Percentiles rank a stretch among this genome's conserved stretches.
Evolutionary conservation across 208 protist genomes (phyloP).

Genomic region (Leishmania aethiopica): DNA sequence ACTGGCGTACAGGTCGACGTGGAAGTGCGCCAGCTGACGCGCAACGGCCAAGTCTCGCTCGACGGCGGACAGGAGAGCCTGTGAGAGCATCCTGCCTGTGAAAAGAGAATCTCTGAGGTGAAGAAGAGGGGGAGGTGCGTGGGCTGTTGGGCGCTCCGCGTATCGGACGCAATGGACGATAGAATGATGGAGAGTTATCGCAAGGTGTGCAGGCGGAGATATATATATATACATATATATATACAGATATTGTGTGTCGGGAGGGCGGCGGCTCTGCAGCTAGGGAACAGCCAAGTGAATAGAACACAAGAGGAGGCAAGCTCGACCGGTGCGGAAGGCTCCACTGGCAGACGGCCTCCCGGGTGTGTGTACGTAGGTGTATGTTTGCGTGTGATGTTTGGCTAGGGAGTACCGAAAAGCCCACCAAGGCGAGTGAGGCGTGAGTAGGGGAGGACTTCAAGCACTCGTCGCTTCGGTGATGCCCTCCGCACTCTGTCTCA

Average conservation of each 20-base stretch:
- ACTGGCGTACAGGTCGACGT: slow-evolving; percentile 11
- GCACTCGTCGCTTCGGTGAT: background rate
- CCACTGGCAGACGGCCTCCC: background rate
- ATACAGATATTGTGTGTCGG: background rate
- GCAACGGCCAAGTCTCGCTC: slow-evolving; percentile 26
- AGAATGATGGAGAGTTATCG: background rate
- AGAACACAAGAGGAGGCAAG: background rate
- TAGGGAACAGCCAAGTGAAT: background rate
- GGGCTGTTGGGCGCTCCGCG: background rate
- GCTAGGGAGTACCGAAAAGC: background rate
- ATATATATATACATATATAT: no score
- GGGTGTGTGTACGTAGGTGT: background rate
- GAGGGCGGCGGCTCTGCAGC: background rate
- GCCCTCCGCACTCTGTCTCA: background rate
- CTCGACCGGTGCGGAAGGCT: background rate
- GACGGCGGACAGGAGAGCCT: slow-evolving; percentile 17
- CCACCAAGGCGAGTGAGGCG: background rate
- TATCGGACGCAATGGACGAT: background rate
- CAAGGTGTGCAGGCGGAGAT: background rate
- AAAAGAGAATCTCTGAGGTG: background rate
- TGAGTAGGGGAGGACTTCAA: background rate
- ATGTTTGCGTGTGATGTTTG: background rate
- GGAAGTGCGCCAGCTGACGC: slow-evolving; percentile 24
- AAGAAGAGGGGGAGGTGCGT: background rate
- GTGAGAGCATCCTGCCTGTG: slow-evolving; percentile 8